Conservation (phyloP, 2,329 filamentous ascomycete species). For the Fusarium miscanthi region DNA sequence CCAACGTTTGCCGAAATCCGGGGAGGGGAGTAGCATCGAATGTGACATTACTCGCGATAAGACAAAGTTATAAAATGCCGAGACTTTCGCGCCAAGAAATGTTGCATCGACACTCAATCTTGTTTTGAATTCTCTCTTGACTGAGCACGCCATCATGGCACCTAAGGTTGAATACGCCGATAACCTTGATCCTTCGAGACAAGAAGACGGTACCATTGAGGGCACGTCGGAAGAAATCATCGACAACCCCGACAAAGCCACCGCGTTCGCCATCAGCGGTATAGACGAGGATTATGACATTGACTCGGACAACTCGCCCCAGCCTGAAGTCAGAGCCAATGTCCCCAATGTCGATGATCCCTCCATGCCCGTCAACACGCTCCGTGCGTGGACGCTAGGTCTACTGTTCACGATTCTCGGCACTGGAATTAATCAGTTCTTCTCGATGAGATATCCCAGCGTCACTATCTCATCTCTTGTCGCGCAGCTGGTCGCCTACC, state of each 20-base stretch:
- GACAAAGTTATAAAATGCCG: not conserved
- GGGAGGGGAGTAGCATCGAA: not conserved
- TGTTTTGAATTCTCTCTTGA: too few species aligned
- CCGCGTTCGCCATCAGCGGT: not conserved
- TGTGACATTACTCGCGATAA: slow-evolving; percentile 3
- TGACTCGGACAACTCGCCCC: not conserved
- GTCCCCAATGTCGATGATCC: slow-evolving; percentile 5
- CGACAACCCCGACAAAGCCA: not conserved
- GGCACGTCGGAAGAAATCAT: not conserved
- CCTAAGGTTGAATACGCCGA: not conserved
- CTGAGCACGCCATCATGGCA: not conserved
- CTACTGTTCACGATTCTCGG: not conserved
- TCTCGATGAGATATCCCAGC: slow-evolving; percentile 1
- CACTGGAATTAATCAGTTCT: not conserved
- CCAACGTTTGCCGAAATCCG: slow-evolving; percentile 12
- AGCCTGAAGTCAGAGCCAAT: slow-evolving; percentile 1
- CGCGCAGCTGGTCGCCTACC: not conserved
- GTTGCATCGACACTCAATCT: too few species aligned
- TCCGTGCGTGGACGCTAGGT: not conserved
- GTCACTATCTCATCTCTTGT: not conserved
- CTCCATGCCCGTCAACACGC: not conserved
- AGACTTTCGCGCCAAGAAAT: not conserved
- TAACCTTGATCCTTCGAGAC: not conserved
- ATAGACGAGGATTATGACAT: not conserved
- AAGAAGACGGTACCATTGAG: not conserved